Evolutionary conservation across 352 stramenopile genomes (phyloP).

Genomic region (Phytophthora colocasiae): DNA sequence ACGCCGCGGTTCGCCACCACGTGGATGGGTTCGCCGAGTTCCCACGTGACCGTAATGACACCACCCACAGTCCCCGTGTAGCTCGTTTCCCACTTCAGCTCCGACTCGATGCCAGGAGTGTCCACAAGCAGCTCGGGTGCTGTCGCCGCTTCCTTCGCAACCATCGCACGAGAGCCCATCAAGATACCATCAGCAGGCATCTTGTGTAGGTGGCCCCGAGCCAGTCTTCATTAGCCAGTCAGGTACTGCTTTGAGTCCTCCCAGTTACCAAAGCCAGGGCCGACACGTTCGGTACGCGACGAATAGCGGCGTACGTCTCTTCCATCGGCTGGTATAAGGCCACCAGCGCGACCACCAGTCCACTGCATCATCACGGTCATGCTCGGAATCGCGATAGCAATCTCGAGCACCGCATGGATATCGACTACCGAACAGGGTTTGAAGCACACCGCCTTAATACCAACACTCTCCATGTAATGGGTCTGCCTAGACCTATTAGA

Average conservation of each 20-base stretch:
- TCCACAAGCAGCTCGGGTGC: conserved; percentile 80
- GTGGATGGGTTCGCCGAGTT: conserved; percentile 89
- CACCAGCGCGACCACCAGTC: conserved; percentile 85
- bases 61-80: conserved; percentile 77
- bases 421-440: conserved; percentile 85
- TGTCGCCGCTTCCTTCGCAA: conserved; percentile 87
- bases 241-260: conserved; percentile 83
- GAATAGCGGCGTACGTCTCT: conserved; percentile 79
- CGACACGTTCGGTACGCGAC: conserved; percentile 80
- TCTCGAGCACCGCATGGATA: conserved; percentile 83
- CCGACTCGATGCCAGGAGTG: conserved; percentile 73
- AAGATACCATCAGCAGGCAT: conserved; percentile 89
- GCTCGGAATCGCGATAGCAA: conserved; percentile 58
- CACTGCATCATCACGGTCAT: conserved; percentile 91
- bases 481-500: too few relatives aligned
- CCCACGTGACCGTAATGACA: conserved; percentile 84
- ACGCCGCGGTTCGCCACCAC: conserved; percentile 83
- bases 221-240: conserved; percentile 85
- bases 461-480: too few relatives aligned
- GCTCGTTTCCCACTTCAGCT: conserved; percentile 81
- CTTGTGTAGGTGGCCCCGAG: conserved; percentile 53
- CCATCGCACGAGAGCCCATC: conserved; percentile 85
- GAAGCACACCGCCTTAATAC: conserved; percentile 86
- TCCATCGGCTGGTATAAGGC: conserved; percentile 84
- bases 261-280: conserved; percentile 89